Base-by-base conservation (phyloP, 1,284 basidiomycete genomes). In the Apiotrichum domesticum region DNA sequence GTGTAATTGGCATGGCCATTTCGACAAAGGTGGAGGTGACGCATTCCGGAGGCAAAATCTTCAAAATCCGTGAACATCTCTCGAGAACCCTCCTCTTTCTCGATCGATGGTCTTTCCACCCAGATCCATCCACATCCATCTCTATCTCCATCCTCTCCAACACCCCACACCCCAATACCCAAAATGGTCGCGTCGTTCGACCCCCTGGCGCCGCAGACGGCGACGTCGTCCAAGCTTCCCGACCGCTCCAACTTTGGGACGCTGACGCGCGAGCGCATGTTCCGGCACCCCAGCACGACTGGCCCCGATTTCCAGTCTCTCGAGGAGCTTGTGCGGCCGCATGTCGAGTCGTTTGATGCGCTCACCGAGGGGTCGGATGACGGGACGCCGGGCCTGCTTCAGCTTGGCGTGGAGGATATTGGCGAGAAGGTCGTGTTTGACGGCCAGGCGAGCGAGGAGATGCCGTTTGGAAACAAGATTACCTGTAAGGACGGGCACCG, bases 311-410 rank as follows among this genome's bases (percentile, higher is more conserved):
- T 90, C 57, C 85, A 86, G 14, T 88, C 90, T 56, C 82, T 98
- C 56, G 91, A 95, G 66, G 90, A 96, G 77, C 90, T 98, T 66
- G 90, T 97, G 55, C 81, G 84, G 35, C 96, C 96, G 9, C 94
- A 97, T 73, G 84, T 98, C 62, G 89, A 98, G 76, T 93, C 90
- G 45, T 98, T 99, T 82, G 96, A 98, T 75, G 87, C 92, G 10
- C 82, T 99, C 35, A 91, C 96, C 71, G 90, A 95, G 67, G 89
- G 90, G 66, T 61, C 85, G 83, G 68, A 89, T 63, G 84, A 84
- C 8, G 85, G 90, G 6, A 87, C 87, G 3, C 82, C 81, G 32
- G 96, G 96, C 0, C 75, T 98, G 10, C 77, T 99, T 10, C 85
- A 85, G 56, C 79, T 92, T 13, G 90, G 84, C 7, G 72, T 98